phyloP scores from a whole-genome alignment of 2,329 filamentous ascomycete genomes.

The Lecanicillium sp. region DNA sequence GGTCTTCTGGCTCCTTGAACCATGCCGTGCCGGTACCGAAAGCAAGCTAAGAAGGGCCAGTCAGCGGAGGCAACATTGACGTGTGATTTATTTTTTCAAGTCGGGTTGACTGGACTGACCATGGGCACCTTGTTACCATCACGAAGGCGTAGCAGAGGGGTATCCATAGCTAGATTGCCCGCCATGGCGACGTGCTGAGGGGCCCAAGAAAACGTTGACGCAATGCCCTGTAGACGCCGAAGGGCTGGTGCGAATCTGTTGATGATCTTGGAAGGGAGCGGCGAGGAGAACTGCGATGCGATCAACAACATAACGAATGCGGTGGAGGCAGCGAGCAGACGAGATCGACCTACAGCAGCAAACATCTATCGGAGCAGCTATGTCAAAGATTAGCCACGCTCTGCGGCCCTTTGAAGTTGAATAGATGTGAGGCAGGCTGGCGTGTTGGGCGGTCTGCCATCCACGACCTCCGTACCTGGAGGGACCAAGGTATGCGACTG shows the following conservation, averaged over 20 bases:
- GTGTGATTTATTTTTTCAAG: not conserved
- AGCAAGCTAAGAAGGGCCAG: conserved; percentile 1
- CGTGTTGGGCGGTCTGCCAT: conserved; percentile 1
- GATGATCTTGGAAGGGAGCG: not conserved
- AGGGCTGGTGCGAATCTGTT: conserved; percentile 1
- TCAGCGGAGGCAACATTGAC: not conserved
- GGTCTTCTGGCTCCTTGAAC: conserved; percentile 5
- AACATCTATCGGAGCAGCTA: conserved; percentile 1
- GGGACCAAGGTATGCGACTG: not conserved
- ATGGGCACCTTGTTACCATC: conserved; percentile 5
- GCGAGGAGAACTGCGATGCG: conserved; percentile 1
- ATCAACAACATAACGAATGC: not conserved
- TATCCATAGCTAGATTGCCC: conserved; percentile 1
- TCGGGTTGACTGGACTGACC: not conserved
- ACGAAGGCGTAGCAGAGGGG: conserved; percentile 1
- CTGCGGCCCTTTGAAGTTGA: conserved; percentile 1
- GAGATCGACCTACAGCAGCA: not conserved
- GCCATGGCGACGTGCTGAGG: conserved; percentile 1
- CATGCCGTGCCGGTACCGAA: conserved; percentile 7
- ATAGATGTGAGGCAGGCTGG: conserved; percentile 1
- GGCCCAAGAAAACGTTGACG: not conserved
- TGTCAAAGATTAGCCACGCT: not conserved
- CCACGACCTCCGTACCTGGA: not conserved
- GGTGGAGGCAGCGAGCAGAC: conserved; percentile 1
- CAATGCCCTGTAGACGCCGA: conserved; percentile 2